A percentile compares a stretch with the other conserved stretches of the same genome.
Evolutionary conservation across 441 rosid genomes (phyloP).

Genomic region (Euphorbia neoarborescens): DNA sequence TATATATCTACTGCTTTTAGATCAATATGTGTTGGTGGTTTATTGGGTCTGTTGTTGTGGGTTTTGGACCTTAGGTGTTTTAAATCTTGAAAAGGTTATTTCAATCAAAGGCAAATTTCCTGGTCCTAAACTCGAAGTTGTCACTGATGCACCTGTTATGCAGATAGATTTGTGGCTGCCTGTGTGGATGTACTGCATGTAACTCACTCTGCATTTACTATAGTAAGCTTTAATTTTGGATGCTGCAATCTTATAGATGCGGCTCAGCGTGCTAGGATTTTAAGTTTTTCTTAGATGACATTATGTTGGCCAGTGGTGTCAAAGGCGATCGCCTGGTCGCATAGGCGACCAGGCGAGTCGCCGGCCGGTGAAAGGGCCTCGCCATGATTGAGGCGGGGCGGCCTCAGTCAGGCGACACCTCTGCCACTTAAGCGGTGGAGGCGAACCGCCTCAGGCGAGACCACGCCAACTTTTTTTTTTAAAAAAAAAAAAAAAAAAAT

Average conservation of each 20-base stretch:
- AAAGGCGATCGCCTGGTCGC: too few species aligned
- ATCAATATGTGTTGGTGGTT: background rate
- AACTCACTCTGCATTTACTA: slow-evolving; percentile 82
- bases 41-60: background rate
- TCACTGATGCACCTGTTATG: slow-evolving; percentile 17
- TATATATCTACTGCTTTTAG: background rate
- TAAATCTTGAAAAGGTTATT: slow-evolving; percentile 4
- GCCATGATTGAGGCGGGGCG: too few species aligned
- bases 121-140: slow-evolving; percentile 1
- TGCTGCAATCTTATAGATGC: background rate
- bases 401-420: too few species aligned
- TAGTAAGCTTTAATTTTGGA: slow-evolving; percentile 37
- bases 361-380: too few species aligned
- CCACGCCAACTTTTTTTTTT: too few species aligned
- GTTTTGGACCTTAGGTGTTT: background rate
- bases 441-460: too few species aligned
- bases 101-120: slow-evolving; percentile 1
- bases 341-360: too few species aligned
- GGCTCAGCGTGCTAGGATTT: background rate
- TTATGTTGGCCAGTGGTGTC: too few species aligned
- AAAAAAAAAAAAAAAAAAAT: too few species aligned
- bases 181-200: slow-evolving; percentile 82
- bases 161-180: slow-evolving; percentile 60
- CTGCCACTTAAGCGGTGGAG: too few species aligned
- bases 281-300: background rate